Conservation (phyloP, 345 rosid genomes). For the Acer yangbiense region DNA sequence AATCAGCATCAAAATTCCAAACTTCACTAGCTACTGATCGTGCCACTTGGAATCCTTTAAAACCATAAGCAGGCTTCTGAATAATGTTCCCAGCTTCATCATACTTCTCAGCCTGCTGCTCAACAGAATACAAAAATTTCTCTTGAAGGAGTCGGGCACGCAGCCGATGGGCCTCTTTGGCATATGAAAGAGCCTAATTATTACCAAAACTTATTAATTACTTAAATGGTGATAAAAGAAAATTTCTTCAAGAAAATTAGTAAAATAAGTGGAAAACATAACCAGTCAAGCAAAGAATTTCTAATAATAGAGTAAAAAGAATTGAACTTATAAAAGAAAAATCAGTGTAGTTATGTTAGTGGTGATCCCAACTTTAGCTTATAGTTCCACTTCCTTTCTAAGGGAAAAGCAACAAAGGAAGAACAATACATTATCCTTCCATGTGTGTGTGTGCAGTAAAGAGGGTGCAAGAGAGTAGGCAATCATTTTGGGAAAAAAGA, state of each 20-base stretch:
- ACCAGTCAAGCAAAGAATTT: neutral
- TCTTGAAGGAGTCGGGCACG: conserved; percentile 75
- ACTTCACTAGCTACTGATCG: conserved; percentile 52
- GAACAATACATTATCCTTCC: neutral
- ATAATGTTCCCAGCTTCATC: conserved; percentile 41
- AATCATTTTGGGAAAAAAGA: neutral
- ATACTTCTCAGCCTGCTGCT: conserved; percentile 46
- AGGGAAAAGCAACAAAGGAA: neutral
- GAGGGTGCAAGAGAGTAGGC: neutral
- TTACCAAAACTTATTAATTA: conserved; percentile 10
- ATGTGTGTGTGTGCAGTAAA: neutral
- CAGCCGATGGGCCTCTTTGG: conserved; percentile 73
- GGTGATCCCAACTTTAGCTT: neutral
- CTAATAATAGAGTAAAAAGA: neutral
- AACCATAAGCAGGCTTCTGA: conserved; percentile 41
- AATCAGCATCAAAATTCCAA: conserved; percentile 50
- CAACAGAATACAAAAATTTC: conserved; percentile 65
- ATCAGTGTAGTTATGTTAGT: neutral
- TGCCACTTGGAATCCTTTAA: conserved; percentile 46
- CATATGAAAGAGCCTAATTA: conserved; percentile 75
- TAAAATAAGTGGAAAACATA: neutral
- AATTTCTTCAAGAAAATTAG: neutral
- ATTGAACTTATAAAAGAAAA: neutral
- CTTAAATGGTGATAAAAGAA: neutral
- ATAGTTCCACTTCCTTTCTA: neutral